Evolutionary conservation across 768 basidiomycete species (phyloP).

Genomic region (Lyophyllum decastes): DNA sequence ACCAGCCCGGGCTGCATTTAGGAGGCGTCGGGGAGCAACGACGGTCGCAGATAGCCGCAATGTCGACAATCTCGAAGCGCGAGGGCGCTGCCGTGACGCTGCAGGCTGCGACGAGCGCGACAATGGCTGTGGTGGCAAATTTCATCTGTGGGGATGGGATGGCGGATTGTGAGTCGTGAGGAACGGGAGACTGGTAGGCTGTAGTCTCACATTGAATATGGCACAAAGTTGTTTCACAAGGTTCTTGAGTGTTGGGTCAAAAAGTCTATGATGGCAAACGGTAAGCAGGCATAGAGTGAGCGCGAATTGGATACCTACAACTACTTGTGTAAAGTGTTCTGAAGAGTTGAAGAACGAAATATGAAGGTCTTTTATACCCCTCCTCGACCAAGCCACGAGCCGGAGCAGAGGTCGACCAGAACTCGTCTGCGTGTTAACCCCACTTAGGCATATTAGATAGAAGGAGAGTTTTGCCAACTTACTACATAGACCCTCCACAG

Average conservation of each 20-base stretch:
- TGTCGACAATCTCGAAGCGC: background rate
- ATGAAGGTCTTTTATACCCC: background rate
- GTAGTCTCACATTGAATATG: background rate
- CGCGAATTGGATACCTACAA: background rate
- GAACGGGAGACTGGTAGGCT: background rate
- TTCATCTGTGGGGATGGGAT: background rate
- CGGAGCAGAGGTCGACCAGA: background rate
- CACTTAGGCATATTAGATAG: too few species aligned
- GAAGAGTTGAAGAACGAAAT: background rate
- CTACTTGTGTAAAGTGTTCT: background rate
- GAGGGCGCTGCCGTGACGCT: background rate
- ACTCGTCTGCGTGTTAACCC: too few species aligned
- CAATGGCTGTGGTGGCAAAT: background rate
- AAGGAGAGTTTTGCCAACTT: background rate
- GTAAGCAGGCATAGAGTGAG: background rate
- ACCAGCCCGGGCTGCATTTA: background rate
- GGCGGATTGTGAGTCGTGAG: background rate
- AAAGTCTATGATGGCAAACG: background rate
- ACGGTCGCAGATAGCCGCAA: background rate
- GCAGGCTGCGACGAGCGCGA: background rate
- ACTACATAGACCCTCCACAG: background rate
- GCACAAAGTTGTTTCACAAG: background rate
- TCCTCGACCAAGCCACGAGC: background rate
- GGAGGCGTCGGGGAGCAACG: background rate
- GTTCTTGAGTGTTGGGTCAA: background rate